phyloP scores from a whole-genome alignment of 108 stramenopile species.

The Cylindrotheca closterium region DNA sequence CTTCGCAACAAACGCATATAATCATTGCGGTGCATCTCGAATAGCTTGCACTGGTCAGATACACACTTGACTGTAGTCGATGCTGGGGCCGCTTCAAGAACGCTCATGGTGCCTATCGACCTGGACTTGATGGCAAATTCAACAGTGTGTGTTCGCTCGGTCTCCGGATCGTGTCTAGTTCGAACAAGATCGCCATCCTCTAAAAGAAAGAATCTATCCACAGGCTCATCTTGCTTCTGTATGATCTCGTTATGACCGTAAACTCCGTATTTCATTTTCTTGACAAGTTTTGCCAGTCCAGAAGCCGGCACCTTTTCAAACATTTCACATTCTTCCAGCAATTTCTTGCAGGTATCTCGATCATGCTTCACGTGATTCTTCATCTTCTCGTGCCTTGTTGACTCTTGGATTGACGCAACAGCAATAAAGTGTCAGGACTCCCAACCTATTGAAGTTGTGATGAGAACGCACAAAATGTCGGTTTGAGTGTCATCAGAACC shows the following conservation, averaged over 20 bases:
- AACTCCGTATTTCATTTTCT: conserved; percentile 28
- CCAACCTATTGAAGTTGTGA: no score
- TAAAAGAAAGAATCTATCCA: conserved; percentile 42
- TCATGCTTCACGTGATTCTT: conserved; percentile 15
- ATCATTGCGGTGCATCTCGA: conserved; percentile 40
- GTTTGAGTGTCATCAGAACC: no score
- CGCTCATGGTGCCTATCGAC: conserved; percentile 42
- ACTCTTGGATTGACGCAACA: no score
- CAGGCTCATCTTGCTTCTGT: conserved; percentile 28
- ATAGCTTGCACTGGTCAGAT: conserved; percentile 30
- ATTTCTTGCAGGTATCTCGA: conserved; percentile 18
- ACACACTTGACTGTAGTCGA: conserved; percentile 36
- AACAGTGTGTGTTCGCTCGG: conserved; percentile 31
- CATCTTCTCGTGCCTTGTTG: no score
- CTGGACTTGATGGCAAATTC: conserved; percentile 49
- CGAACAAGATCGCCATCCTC: conserved; percentile 40
- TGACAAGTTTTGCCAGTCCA: conserved; percentile 19
- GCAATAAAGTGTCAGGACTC: no score
- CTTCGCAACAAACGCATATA: conserved; percentile 23
- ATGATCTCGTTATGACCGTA: conserved; percentile 26
- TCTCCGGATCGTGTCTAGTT: conserved; percentile 18
- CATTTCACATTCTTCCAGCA: conserved; percentile 46
- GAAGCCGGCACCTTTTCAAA: conserved; percentile 35
- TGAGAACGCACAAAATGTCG: no score
- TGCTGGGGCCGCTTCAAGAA: conserved; percentile 34